Base-by-base conservation (phyloP, 163 green algal species). In the Coccomyxa subellipsoidea region DNA sequence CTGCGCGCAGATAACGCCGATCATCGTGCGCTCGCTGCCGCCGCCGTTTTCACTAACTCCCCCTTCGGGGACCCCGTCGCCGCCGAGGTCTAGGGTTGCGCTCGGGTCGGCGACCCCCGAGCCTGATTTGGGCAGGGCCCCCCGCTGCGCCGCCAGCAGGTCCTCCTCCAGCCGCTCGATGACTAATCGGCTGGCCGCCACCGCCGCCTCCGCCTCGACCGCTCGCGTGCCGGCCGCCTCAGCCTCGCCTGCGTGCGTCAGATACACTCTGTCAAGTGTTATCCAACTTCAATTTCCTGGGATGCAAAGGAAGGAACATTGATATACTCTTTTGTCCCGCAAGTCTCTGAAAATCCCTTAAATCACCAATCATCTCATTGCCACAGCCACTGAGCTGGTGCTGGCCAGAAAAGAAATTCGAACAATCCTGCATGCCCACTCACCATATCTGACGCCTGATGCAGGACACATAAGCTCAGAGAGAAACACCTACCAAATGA, bases 101-200 rank as follows among this genome's bases (percentile, higher is more conserved):
- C 47, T 59, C 23, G 47, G 0, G 4, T 59, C 4, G 1, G 47
- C 47, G 3, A 59, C 4, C 47, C 47, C 47, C 47, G 47, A 59
- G 47, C 47, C 5, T 59, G 47, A 8, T 59, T 21, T 38, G 9
- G 40, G 25, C 4, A 79, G 34, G n/a, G 37, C 70, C 39, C 72
- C 66, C 82, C 38, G 82, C 76, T 87, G 59, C 40, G 86, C 87
- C 31, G 89, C 85, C 8, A 95, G 47, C 40, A 98, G 82, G 84
- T 98, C 94, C 38, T 96, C 93, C 80, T 98, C 94, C 70, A 98
- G 85, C 32, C 86, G 85, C 1, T 39, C 76, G 29, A 95, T 84
- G 54, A 96, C 88, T 27, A 78, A 76, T 47, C 87, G 78, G 71
- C 89, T 72, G 54, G 80, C n/a, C 12, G 69, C 54, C 81, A 92